These are phyloP conservation scores for Elsinoe batatas DNA, from an alignment of 2,329 filamentous ascomycete species.

Conservation along the genomic window DNA sequence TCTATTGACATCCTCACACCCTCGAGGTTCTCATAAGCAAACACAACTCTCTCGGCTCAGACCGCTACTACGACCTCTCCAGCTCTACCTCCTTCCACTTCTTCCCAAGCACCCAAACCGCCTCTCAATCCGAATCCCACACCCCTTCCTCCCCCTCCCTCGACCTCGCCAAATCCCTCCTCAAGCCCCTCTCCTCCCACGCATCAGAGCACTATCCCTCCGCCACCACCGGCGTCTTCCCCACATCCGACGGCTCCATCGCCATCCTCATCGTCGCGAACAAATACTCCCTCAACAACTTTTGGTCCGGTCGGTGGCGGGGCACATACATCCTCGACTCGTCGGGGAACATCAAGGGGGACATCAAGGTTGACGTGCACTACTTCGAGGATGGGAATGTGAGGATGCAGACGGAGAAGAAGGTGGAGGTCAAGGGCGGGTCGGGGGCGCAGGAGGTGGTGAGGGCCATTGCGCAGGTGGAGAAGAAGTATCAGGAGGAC, in stretches of 20 bases:
- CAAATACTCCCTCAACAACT: constrained; percentile 97
- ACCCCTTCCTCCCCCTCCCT: constrained; percentile 64
- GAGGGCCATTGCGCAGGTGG: constrained; percentile 64
- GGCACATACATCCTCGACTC: constrained; percentile 74
- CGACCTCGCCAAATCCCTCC: constrained; percentile 73
- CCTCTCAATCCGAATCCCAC: constrained; percentile 71
- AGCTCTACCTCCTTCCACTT: constrained; percentile 81
- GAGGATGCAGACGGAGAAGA: constrained; percentile 79
- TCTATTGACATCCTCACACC: background rate
- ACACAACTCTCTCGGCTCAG: constrained; percentile 71
- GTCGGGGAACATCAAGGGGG: constrained; percentile 61
- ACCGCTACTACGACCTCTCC: constrained; percentile 82
- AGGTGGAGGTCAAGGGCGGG: constrained; percentile 47
- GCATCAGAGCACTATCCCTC: constrained; percentile 81
- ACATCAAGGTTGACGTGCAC: constrained; percentile 88
- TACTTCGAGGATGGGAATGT: constrained; percentile 99
- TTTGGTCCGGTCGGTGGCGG: constrained; percentile 93
- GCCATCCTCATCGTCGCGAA: constrained; percentile 82
- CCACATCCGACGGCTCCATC: constrained; percentile 64
- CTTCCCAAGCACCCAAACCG: constrained; percentile 78
- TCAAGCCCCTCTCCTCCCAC: constrained; percentile 67
- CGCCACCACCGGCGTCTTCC: constrained; percentile 72
- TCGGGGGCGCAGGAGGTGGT: constrained; percentile 59
- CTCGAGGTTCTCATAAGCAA: constrained; percentile 65
- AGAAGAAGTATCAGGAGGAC: constrained; percentile 94